Conservation (phyloP, 2,329 filamentous ascomycete species). For the Fusarium robinianum region DNA sequence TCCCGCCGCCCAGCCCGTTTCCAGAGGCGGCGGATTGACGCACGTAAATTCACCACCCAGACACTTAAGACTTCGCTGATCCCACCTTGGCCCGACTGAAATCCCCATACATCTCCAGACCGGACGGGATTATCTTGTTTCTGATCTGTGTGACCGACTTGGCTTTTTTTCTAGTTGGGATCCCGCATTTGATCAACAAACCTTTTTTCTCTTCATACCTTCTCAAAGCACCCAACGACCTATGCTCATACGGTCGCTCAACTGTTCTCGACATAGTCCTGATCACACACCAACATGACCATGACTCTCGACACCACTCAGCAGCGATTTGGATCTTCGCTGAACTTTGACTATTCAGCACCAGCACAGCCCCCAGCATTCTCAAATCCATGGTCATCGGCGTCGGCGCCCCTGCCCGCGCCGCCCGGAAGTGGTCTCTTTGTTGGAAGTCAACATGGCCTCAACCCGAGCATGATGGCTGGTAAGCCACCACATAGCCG, state of each 20-base stretch:
- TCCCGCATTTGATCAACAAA: conserved; percentile 59
- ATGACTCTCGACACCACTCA: conserved; percentile 94
- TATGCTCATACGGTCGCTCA: conserved; percentile 32
- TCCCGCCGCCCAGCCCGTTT: conserved; percentile 46
- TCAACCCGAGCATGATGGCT: conserved; percentile 61
- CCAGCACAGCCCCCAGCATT: conserved; percentile 69
- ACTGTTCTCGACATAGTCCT: conserved; percentile 22
- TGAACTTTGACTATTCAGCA: conserved; percentile 77
- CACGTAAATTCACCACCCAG: conserved; percentile 47
- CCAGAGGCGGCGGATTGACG: conserved; percentile 46
- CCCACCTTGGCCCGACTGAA: conserved; percentile 48
- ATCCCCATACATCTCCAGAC: conserved; percentile 41
- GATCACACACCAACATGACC: conserved; percentile 68
- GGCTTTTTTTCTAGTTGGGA: conserved; percentile 50
- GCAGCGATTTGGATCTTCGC: conserved; percentile 72
- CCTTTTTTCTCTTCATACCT: conserved; percentile 31
- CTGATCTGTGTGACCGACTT: conserved; percentile 51
- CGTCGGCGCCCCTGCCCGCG: conserved; percentile 49
- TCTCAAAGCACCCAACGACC: conserved; percentile 29
- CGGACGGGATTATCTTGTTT: conserved; percentile 45
- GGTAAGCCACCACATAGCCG: conserved; percentile 52
- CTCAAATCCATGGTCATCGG: conserved; percentile 83
- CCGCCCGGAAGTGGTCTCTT: conserved; percentile 65
- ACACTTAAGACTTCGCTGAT: conserved; percentile 66
- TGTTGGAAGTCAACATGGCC: conserved; percentile 58